Base-by-base conservation (phyloP, 2,329 filamentous ascomycete species). In the Annulohypoxylon truncatum region DNA sequence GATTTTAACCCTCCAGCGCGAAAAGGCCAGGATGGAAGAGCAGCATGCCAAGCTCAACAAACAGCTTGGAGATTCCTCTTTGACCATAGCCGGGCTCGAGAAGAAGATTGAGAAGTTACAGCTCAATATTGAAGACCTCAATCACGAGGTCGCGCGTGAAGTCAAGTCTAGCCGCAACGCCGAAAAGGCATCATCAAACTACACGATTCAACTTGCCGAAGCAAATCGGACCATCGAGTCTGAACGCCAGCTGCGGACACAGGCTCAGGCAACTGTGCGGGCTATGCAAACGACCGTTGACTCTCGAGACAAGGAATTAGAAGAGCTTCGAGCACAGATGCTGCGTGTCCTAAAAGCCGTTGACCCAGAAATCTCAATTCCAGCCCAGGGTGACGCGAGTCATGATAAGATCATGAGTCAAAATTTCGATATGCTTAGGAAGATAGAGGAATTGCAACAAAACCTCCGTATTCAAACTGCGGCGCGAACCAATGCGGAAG, bases 61-160 rank as follows among this genome's bases (percentile, higher is more conserved):
- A 72, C 93, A 97, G 76, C 85, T 97, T 10, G 93, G 92, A 61
- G 94, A 97, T 71, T 86, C 92, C 4, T 95, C 97, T 73, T 80
- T 97, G 22, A 89, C 89, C 4, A 89, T 97, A 69, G 92, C 92
- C 0, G 92, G 92, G 0, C 81, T 97, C 6, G 94, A 97, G 77
- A 98, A 98, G 83, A 93, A 96, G 78, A 92, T 96, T 55, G 95
- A 98, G 79, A 97, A 97, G 79, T 84, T 98, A 26, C 88, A 94
- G 54, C 85, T 98, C 42, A 94, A 87, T 73, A 80, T 98, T 7
- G 95, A 99, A 77, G 95, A 99, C 77, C 83, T 97, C 33, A 97
- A 93, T 72, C 95, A 98, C 73, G 94, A 98, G 78, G 87, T 97
- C 57, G 92, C 92, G 52, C 87, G 94, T 28, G 95, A 97, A 79